Conservation (phyloP, 1,139 yeast genomes). For the Yamadazyma atlantica region DNA sequence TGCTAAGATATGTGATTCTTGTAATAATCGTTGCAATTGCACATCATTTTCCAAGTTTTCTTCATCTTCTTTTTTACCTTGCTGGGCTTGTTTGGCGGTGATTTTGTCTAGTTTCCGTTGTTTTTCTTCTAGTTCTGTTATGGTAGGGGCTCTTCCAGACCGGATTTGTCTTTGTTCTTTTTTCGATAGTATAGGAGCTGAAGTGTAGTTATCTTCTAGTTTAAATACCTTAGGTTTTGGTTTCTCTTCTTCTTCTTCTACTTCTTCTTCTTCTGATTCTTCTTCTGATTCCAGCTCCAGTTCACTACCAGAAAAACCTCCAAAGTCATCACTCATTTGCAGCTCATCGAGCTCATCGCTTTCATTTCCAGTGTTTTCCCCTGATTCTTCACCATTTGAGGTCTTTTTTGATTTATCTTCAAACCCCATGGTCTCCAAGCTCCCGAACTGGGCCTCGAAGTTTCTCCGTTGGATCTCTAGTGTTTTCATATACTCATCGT, state of each 20-base stretch:
- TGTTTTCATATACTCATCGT: constrained; percentile 43
- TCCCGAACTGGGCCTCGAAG: constrained; percentile 71
- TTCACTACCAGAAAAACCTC: too few relatives aligned
- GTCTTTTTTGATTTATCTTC: constrained; percentile 48
- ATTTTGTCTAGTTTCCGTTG: constrained; percentile 21
- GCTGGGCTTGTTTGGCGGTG: constrained; percentile 28
- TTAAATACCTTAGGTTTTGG: constrained; percentile 34
- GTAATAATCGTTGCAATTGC: constrained; percentile 75
- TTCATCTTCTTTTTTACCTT: constrained; percentile 35
- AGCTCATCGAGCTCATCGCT: constrained; percentile 13
- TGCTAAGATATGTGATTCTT: constrained; percentile 83
- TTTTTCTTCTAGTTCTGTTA: constrained; percentile 32
- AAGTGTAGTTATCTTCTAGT: constrained; percentile 24
- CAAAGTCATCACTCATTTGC: too few relatives aligned
- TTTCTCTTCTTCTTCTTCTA: constrained; percentile 12
- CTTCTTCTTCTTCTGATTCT: constrained; percentile 1
- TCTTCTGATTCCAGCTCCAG: constrained; percentile 8
- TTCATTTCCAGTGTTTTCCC: too few relatives aligned
- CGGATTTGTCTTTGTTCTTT: constrained; percentile 33
- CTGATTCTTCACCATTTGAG: too few relatives aligned
- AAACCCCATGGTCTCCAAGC: constrained; percentile 58
- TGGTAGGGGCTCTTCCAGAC: constrained; percentile 44
- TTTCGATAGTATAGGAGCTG: constrained; percentile 24
- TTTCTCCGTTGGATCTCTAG: constrained; percentile 58
- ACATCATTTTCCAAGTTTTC: constrained; percentile 75